These are phyloP conservation scores for Musa beccarii DNA, from an alignment of 176 grass and related monocot species.

Conservation along the genomic window DNA sequence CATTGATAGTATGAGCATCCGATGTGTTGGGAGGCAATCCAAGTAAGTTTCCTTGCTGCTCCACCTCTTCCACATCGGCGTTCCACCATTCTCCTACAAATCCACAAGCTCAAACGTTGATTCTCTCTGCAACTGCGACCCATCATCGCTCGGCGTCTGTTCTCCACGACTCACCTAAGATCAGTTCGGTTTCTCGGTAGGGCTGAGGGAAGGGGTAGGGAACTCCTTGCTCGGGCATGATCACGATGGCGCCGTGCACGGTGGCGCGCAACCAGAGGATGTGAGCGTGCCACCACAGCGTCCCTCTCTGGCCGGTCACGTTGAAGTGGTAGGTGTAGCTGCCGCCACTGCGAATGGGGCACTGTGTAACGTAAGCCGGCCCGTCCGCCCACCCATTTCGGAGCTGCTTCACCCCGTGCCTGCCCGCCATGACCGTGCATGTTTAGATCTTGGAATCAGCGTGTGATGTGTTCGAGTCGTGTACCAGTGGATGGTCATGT, in stretches of 20 bases:
- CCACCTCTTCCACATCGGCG: slow-evolving; percentile 38
- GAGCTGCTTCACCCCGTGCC: slow-evolving; percentile 62
- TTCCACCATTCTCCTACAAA: slow-evolving; percentile 61
- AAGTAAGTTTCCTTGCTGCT: slow-evolving; percentile 31
- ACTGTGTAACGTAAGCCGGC: slow-evolving; percentile 57
- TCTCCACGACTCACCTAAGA: slow-evolving; percentile 29
- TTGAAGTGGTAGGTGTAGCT: slow-evolving; percentile 60
- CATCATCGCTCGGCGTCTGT: neutral
- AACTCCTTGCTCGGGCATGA: slow-evolving; percentile 39
- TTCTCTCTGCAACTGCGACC: neutral
- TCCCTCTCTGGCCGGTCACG: slow-evolving; percentile 35
- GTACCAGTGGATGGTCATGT: slow-evolving; percentile 60
- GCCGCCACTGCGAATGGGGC: slow-evolving; percentile 36
- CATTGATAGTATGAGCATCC: slow-evolving; percentile 54
- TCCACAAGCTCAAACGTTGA: neutral
- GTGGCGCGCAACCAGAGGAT: slow-evolving; percentile 60
- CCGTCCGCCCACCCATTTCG: slow-evolving; percentile 66
- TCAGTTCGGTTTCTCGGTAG: slow-evolving; percentile 36
- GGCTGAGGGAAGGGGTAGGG: slow-evolving; percentile 57
- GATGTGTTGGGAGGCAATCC: slow-evolving; percentile 48
- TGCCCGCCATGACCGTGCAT: neutral
- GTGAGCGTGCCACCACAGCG: slow-evolving; percentile 57
- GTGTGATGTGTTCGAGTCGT: neutral
- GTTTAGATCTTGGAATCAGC: neutral
- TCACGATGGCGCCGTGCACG: slow-evolving; percentile 46